These are phyloP conservation scores for Leccinellum luteum DNA, from an alignment of 768 basidiomycete genomes.

Conservation along the genomic window DNA sequence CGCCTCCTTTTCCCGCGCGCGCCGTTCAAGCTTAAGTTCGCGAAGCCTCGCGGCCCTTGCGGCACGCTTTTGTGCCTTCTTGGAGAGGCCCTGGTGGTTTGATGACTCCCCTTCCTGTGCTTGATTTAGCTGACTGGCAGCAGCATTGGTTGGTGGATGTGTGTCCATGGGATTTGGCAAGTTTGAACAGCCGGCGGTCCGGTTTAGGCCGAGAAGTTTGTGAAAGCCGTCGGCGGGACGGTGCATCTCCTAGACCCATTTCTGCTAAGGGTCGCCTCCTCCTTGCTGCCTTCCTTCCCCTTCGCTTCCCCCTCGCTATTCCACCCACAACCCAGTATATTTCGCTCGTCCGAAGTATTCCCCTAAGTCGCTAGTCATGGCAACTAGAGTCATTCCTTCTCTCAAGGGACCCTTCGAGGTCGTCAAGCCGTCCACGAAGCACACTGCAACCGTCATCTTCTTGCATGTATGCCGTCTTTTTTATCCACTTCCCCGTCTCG, in stretches of 20 bases:
- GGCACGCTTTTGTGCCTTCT: slow-evolving; percentile 75
- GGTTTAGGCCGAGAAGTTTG: slow-evolving; percentile 19
- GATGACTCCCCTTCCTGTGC: slow-evolving; percentile 11
- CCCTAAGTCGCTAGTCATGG: slow-evolving; percentile 6
- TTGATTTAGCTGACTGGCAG: slow-evolving; percentile 13
- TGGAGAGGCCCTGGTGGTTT: slow-evolving; percentile 50
- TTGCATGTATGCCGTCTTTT: slow-evolving; percentile 62
- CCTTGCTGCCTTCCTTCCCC: background rate
- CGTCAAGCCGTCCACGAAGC: slow-evolving; percentile 54
- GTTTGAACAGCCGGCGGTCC: slow-evolving; percentile 14
- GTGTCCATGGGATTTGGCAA: slow-evolving; percentile 20
- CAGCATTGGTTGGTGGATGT: slow-evolving; percentile 6
- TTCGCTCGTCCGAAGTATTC: background rate
- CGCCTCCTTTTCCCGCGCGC: slow-evolving; percentile 73
- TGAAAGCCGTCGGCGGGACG: background rate
- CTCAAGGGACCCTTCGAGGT: slow-evolving; percentile 39
- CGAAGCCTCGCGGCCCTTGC: slow-evolving; percentile 67
- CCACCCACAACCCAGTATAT: background rate
- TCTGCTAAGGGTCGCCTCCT: background rate
- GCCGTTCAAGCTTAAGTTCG: slow-evolving; percentile 67
- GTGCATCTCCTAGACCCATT: background rate
- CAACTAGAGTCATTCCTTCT: slow-evolving; percentile 19
- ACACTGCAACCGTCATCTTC: slow-evolving; percentile 88
- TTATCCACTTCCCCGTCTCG: background rate
- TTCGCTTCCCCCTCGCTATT: background rate